These are phyloP conservation scores for Fusarium tanahbumbuense DNA, from an alignment of 2,329 filamentous ascomycete species.

Conservation along the genomic window DNA sequence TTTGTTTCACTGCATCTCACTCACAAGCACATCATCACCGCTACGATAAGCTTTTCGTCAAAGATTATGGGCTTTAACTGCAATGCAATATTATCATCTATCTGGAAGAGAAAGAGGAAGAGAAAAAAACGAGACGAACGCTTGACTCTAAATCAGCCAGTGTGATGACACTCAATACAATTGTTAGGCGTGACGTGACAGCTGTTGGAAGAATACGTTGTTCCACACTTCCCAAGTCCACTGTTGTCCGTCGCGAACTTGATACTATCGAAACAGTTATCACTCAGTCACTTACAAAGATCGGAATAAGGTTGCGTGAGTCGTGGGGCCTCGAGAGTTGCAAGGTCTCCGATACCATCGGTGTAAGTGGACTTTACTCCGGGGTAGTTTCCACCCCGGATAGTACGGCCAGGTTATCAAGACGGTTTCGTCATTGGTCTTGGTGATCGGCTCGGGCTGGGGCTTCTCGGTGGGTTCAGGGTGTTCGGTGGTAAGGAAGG, in stretches of 20 bases:
- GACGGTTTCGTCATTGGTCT: background rate
- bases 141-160: background rate
- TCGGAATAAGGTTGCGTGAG: background rate
- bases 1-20: background rate
- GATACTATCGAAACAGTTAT: background rate
- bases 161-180: slow-evolving; percentile 9
- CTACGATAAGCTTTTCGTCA: background rate
- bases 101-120: background rate
- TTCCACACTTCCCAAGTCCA: slow-evolving; percentile 11
- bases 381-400: background rate
- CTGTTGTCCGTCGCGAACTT: slow-evolving; percentile 19
- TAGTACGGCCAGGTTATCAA: background rate
- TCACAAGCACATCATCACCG: background rate
- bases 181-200: slow-evolving; percentile 17
- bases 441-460: background rate
- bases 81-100: no score
- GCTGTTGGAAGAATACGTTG: slow-evolving; percentile 8
- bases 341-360: background rate
- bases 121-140: no score
- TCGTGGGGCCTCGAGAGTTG: background rate
- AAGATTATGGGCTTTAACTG: background rate
- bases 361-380: slow-evolving; percentile 1
- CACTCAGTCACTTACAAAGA: background rate
- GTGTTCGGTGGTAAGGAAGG: background rate
- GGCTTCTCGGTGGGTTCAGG: background rate